Evolutionary conservation across 179 eudicot species (phyloP).

Genomic region (Beta macrorhiza): DNA sequence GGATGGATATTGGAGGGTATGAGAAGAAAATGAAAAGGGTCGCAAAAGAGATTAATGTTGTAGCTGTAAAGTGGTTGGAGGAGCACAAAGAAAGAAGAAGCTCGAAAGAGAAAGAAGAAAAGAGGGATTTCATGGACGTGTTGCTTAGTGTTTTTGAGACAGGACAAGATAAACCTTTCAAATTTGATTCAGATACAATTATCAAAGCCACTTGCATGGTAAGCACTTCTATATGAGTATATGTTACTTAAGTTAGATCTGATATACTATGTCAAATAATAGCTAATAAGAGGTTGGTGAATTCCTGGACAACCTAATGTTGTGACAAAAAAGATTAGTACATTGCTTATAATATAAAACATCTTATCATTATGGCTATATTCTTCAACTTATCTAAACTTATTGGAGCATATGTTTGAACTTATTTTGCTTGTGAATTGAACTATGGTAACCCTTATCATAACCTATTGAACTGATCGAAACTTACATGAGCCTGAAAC

Average conservation of each 20-base stretch:
- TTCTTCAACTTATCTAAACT: no score
- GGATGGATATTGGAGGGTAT: constrained; percentile 31
- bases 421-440: background rate
- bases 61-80: constrained; percentile 27
- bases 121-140: constrained; percentile 10
- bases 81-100: constrained; percentile 24
- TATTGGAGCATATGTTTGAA: no score
- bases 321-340: no score
- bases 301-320: no score
- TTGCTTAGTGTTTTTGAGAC: background rate
- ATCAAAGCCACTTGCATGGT: constrained; percentile 9
- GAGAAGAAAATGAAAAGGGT: constrained; percentile 27
- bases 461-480: no score
- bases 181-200: constrained; percentile 1
- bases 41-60: constrained; percentile 9
- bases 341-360: no score
- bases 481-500: background rate
- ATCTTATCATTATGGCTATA: no score
- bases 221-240: background rate
- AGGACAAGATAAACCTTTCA: background rate
- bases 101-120: background rate
- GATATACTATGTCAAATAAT: no score
- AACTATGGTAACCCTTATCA: background rate
- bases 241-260: no score
- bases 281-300: no score